Evolutionary conservation across 2,329 filamentous ascomycete species (phyloP).

Genomic region (Pseudocercospora macadamiae): DNA sequence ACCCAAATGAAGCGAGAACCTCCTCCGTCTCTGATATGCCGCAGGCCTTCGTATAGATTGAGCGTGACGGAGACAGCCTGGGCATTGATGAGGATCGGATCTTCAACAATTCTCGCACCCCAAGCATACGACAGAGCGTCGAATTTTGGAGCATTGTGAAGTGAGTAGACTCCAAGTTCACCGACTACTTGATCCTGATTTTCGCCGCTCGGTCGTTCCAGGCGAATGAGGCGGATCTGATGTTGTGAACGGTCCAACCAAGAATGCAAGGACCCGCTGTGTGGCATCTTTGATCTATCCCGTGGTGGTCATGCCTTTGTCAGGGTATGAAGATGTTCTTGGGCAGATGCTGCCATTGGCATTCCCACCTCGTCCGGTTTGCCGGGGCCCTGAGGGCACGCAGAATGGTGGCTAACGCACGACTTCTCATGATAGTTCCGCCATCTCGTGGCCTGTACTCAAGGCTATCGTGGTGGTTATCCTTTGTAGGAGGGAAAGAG

Average conservation of each 20-base stretch:
- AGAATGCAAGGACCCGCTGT: not conserved
- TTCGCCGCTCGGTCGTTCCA: not conserved
- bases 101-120: not conserved
- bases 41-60: not conserved
- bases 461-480: too few relatives aligned
- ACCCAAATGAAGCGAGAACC: slow-evolving; percentile 15
- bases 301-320: too few relatives aligned
- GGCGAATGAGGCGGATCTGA: slow-evolving; percentile 2
- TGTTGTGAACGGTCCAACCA: not conserved
- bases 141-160: not conserved
- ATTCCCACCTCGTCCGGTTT: too few relatives aligned
- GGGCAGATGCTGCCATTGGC: too few relatives aligned
- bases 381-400: too few relatives aligned
- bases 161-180: not conserved
- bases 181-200: not conserved
- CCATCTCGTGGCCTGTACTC: too few relatives aligned
- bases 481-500: too few relatives aligned
- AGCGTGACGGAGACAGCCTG: not conserved
- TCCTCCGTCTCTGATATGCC: not conserved
- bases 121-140: slow-evolving; percentile 8
- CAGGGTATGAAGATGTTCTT: too few relatives aligned
- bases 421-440: too few relatives aligned
- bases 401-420: too few relatives aligned
- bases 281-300: not conserved
- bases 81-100: not conserved